phyloP scores from a whole-genome alignment of 805 yeast genomes.

The Saccharomyces kudriavzevii region DNA sequence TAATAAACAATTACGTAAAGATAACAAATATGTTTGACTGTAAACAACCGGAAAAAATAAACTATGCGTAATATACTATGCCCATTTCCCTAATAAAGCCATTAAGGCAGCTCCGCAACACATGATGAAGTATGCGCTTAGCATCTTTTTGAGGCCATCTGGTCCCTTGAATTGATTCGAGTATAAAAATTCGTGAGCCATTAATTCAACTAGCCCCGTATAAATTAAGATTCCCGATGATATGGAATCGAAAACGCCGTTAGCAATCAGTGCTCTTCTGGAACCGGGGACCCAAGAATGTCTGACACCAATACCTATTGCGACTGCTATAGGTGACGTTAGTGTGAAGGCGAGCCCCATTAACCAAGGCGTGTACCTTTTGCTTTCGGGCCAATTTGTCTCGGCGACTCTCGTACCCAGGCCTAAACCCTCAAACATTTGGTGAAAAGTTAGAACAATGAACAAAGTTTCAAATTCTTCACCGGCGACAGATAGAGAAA shows the following conservation, averaged over 20 bases:
- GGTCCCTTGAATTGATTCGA: slow-evolving; percentile 57
- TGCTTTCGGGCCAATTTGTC: slow-evolving; percentile 40
- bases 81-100: slow-evolving; percentile 75
- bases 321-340: slow-evolving; percentile 68
- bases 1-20: neutral
- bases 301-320: slow-evolving; percentile 72
- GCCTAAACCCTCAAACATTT: slow-evolving; percentile 80
- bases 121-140: slow-evolving; percentile 36
- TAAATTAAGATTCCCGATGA: slow-evolving; percentile 73
- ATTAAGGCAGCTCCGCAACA: slow-evolving; percentile 64
- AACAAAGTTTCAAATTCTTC: slow-evolving; percentile 65
- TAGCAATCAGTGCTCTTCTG: slow-evolving; percentile 50
- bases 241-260: slow-evolving; percentile 66
- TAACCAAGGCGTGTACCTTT: slow-evolving; percentile 49
- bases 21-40: too few species aligned
- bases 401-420: slow-evolving; percentile 69
- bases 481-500: slow-evolving; percentile 70
- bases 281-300: slow-evolving; percentile 51
- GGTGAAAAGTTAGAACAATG: slow-evolving; percentile 66
- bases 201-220: slow-evolving; percentile 68
- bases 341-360: slow-evolving; percentile 43
- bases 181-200: slow-evolving; percentile 64
- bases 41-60: neutral
- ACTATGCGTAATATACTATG: slow-evolving; percentile 16
- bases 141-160: slow-evolving; percentile 43